phyloP scores from a whole-genome alignment of 1,284 basidiomycete species.

The Amylostereum areolatum region DNA sequence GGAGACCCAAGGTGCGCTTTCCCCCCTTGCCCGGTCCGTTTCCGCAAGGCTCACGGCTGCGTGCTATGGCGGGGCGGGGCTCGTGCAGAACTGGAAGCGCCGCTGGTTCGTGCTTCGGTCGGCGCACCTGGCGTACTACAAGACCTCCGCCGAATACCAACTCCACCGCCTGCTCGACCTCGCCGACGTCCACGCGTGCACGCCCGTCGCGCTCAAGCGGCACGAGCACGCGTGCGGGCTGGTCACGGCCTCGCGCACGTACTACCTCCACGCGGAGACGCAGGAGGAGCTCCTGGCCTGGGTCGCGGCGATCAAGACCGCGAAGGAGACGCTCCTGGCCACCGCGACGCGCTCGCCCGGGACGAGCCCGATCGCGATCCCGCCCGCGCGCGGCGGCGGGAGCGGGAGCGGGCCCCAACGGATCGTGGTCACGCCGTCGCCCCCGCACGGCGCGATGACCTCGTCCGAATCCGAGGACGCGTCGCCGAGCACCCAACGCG shows the following conservation, averaged over 20 bases:
- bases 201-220: conserved; percentile 83
- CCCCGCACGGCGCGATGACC: conserved; percentile 40
- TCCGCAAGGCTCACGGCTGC: conserved; percentile 9
- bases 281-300: conserved; percentile 74
- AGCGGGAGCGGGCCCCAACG: not conserved
- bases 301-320: conserved; percentile 80
- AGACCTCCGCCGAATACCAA: conserved; percentile 90
- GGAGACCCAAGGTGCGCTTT: conserved; percentile 72
- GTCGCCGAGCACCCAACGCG: conserved; percentile 26
- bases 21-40: not conserved
- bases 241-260: conserved; percentile 89
- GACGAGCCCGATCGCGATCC: conserved; percentile 40
- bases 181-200: conserved; percentile 86
- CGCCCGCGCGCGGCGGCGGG: conserved; percentile 25
- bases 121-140: conserved; percentile 94
- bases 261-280: conserved; percentile 81
- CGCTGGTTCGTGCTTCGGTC: conserved; percentile 96
- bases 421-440: conserved; percentile 26
- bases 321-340: conserved; percentile 58
- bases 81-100: conserved; percentile 89
- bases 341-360: conserved; percentile 53
- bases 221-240: conserved; percentile 90
- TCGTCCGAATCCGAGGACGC: conserved; percentile 76
- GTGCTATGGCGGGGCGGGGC: conserved; percentile 3
- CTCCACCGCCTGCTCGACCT: conserved; percentile 88